These are phyloP conservation scores for Tympanopsis confertula DNA, from an alignment of 2,329 filamentous ascomycete species.

Conservation along the genomic window DNA sequence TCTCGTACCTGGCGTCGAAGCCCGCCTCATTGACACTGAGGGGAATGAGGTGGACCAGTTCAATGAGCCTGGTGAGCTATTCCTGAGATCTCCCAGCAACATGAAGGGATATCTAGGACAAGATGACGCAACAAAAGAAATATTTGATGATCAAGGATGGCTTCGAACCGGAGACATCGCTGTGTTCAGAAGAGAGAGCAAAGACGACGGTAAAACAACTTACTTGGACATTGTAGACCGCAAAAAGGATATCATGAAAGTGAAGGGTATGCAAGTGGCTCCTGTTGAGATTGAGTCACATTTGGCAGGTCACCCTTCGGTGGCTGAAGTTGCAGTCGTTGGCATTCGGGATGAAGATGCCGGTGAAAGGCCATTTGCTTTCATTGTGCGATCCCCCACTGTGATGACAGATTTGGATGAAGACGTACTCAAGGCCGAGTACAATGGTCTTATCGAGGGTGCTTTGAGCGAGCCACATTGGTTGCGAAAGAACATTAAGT, in stretches of 20 bases:
- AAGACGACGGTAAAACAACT: too few relatives aligned
- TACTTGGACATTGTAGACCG: background rate
- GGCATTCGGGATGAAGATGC: background rate
- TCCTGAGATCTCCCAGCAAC: background rate
- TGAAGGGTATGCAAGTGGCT: background rate
- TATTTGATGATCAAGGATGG: background rate
- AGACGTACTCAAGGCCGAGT: too few relatives aligned
- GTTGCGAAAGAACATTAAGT: too few relatives aligned
- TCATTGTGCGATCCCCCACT: background rate
- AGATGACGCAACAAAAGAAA: background rate
- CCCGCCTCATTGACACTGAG: background rate
- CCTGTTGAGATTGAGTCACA: background rate
- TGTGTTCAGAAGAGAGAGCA: background rate
- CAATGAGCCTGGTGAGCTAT: background rate
- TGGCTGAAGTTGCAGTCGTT: background rate
- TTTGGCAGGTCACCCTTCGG: background rate
- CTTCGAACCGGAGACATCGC: background rate
- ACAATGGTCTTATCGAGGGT: too few relatives aligned
- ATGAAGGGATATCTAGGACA: background rate
- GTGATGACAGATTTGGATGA: too few relatives aligned
- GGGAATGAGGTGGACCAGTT: background rate
- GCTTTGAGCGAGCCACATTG: too few relatives aligned
- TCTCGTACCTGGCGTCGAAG: background rate
- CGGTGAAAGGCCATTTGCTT: background rate
- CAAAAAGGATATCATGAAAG: background rate